Conservation (phyloP, 345 rosid species). For the Melaleuca alternifolia region DNA sequence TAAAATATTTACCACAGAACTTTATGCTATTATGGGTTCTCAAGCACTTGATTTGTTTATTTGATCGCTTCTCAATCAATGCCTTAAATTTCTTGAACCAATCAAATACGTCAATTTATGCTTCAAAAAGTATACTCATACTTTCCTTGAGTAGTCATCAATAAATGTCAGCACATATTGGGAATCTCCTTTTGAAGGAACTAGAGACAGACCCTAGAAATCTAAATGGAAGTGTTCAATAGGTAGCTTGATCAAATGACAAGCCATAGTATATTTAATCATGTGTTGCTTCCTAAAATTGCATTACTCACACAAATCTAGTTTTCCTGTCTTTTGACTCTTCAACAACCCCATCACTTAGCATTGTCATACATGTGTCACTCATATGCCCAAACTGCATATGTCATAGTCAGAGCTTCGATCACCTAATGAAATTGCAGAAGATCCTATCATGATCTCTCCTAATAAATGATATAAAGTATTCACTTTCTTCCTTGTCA, state of each 20-base stretch:
- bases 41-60: no score
- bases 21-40: no score
- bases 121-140: background rate
- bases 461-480: no score
- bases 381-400: no score
- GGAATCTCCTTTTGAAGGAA: background rate
- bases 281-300: background rate
- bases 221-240: background rate
- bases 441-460: no score
- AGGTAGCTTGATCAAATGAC: background rate
- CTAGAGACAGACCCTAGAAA: background rate
- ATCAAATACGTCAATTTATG: no score
- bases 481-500: no score
- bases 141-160: background rate
- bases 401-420: no score
- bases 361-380: background rate
- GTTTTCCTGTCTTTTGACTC: background rate
- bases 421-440: no score
- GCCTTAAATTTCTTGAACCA: no score
- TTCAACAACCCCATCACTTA: accelerated
- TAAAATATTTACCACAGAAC: no score
- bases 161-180: background rate
- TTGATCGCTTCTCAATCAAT: no score
- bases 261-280: background rate
- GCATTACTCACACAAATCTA: background rate